Conservation (phyloP, 192 early-diverging fungal genomes). For the Martensiomyces pterosporus region DNA sequence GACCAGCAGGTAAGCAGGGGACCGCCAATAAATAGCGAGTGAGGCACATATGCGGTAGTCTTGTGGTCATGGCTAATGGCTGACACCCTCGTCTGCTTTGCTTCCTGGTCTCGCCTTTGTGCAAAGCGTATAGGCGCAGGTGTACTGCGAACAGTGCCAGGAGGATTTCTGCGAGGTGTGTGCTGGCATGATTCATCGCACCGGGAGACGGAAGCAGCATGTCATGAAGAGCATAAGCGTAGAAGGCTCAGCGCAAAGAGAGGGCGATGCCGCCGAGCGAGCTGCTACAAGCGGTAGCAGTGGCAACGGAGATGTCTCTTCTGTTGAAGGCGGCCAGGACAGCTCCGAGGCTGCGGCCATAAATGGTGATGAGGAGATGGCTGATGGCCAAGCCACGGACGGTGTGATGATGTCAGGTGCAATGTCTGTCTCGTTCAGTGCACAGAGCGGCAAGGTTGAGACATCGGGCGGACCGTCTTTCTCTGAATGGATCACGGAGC, state of each 20-base stretch:
- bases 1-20: slow-evolving; percentile 63
- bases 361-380: slow-evolving; percentile 3
- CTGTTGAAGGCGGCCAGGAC: too few relatives aligned
- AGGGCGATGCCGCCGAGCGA: slow-evolving; percentile 5
- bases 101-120: not conserved
- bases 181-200: slow-evolving; percentile 78
- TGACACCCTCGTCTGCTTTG: not conserved
- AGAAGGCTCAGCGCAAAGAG: slow-evolving; percentile 10
- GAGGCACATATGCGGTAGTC: not conserved
- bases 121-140: slow-evolving; percentile 20
- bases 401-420: slow-evolving; percentile 42
- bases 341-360: too few relatives aligned
- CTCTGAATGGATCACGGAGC: slow-evolving; percentile 79
- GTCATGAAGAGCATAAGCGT: slow-evolving; percentile 37
- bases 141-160: slow-evolving; percentile 74
- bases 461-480: slow-evolving; percentile 53
- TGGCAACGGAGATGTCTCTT: too few relatives aligned
- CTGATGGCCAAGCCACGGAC: too few relatives aligned
- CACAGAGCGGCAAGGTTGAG: slow-evolving; percentile 36
- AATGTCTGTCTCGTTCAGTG: slow-evolving; percentile 38
- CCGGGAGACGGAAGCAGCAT: slow-evolving; percentile 65
- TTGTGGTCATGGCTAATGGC: not conserved
- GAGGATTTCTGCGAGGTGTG: slow-evolving; percentile 93
- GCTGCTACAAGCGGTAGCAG: too few relatives aligned
- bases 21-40: slow-evolving; percentile 1